Evolutionary conservation across 768 basidiomycete genomes (phyloP).

Genomic region (Gyrodon lividus): DNA sequence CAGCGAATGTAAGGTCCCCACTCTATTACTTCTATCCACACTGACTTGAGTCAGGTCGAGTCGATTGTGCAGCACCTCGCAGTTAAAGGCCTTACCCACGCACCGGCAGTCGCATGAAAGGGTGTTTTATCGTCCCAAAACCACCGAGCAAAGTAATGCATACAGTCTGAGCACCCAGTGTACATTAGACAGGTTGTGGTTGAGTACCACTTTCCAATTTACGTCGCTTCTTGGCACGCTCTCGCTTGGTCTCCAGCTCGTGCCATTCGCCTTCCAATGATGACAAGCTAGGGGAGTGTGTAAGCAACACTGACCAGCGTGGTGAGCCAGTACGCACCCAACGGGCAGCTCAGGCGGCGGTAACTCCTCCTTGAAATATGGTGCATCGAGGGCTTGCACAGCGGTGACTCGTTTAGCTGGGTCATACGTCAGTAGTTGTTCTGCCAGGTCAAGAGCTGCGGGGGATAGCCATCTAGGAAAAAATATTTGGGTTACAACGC

Average conservation of each 20-base stretch:
- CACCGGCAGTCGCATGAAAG: conserved; percentile 23
- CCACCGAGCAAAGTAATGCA: conserved; percentile 9
- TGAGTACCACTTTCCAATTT: conserved; percentile 53
- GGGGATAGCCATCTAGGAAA: conserved; percentile 76
- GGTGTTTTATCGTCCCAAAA: conserved; percentile 5
- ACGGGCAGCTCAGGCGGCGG: conserved; percentile 72
- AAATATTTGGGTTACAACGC: background rate
- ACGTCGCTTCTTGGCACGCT: conserved; percentile 78
- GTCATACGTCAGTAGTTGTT: conserved; percentile 77
- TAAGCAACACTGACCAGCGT: conserved; percentile 5
- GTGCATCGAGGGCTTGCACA: conserved; percentile 70
- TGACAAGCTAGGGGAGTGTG: conserved; percentile 52
- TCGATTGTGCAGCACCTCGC: conserved; percentile 82
- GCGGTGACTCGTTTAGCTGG: conserved; percentile 78
- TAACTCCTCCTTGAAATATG: conserved; percentile 83
- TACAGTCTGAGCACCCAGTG: conserved; percentile 19
- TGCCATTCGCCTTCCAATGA: conserved; percentile 95
- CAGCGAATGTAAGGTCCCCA: conserved; percentile 65
- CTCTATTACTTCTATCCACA: background rate
- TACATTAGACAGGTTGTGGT: conserved; percentile 35
- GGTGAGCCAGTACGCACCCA: conserved; percentile 53
- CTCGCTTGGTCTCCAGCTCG: conserved; percentile 92
- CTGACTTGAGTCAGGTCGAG: conserved; percentile 57
- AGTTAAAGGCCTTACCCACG: conserved; percentile 63
- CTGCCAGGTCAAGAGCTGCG: conserved; percentile 84